These are phyloP conservation scores for Solanum arcanum DNA, from an alignment of 257 asterid genomes.

Conservation along the genomic window DNA sequence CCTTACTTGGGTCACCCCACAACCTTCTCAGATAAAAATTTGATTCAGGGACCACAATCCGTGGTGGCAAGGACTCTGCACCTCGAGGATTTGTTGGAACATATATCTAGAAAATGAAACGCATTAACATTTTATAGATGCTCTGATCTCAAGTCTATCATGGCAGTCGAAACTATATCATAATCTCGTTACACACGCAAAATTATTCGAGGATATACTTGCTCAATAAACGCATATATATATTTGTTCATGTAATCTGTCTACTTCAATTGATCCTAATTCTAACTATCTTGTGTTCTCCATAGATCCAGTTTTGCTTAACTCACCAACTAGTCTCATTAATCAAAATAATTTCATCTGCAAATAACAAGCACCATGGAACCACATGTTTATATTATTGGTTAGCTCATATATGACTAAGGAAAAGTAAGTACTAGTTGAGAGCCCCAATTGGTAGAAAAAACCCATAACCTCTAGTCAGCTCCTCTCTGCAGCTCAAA, in stretches of 20 bases:
- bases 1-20: constrained; percentile 99
- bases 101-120: constrained; percentile 38
- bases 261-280: not conserved
- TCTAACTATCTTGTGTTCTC: not conserved
- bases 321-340: not conserved
- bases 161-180: constrained; percentile 7
- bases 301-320: not conserved
- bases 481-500: not conserved
- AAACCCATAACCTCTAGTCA: not conserved
- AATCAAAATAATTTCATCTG: not conserved
- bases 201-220: no score
- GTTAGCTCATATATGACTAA: not conserved
- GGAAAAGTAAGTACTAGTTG: not conserved
- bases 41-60: constrained; percentile 83
- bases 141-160: not conserved
- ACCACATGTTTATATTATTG: not conserved
- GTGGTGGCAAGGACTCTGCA: constrained; percentile 95
- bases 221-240: no score
- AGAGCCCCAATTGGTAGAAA: not conserved
- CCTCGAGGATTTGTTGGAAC: constrained; percentile 97
- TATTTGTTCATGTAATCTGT: not conserved
- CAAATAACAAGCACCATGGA: not conserved
- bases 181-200: not conserved
- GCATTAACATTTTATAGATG: not conserved
- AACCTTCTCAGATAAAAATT: constrained; percentile 83